A percentile compares a stretch with the other conserved stretches of the same genome.
Evolutionary conservation across 2,329 filamentous ascomycete species (phyloP).

Genomic region (Apiospora malaysiana): DNA sequence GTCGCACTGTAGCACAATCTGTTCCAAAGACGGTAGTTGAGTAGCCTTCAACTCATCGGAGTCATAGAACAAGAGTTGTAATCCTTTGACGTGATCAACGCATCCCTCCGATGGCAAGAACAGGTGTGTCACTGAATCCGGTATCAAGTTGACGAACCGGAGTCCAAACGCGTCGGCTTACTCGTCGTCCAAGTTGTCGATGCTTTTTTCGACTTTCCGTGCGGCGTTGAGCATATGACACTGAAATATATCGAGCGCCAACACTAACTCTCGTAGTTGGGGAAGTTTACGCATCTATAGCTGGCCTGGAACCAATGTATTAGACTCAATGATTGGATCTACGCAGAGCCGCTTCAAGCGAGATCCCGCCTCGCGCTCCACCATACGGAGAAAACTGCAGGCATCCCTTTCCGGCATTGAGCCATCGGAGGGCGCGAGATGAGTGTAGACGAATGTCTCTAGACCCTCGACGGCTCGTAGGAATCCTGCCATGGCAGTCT

Average conservation of each 20-base stretch:
- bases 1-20: neutral
- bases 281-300: neutral
- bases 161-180: neutral
- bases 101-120: neutral
- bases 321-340: too few species aligned
- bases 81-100: neutral
- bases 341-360: neutral
- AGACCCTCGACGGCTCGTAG: neutral
- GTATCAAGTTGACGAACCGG: neutral
- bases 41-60: neutral
- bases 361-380: neutral
- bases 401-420: neutral
- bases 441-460: neutral
- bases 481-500: neutral
- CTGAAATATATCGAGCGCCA: neutral
- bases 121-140: neutral
- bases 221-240: neutral
- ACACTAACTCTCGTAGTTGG: neutral
- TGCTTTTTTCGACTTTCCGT: neutral
- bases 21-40: neutral
- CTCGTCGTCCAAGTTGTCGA: neutral
- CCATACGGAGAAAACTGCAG: neutral
- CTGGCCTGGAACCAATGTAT: too few species aligned
- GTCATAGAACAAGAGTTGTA: neutral
- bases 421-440: neutral